These are phyloP conservation scores for Xanthoceras sorbifolium DNA, from an alignment of 345 rosid genomes.

Conservation along the genomic window DNA sequence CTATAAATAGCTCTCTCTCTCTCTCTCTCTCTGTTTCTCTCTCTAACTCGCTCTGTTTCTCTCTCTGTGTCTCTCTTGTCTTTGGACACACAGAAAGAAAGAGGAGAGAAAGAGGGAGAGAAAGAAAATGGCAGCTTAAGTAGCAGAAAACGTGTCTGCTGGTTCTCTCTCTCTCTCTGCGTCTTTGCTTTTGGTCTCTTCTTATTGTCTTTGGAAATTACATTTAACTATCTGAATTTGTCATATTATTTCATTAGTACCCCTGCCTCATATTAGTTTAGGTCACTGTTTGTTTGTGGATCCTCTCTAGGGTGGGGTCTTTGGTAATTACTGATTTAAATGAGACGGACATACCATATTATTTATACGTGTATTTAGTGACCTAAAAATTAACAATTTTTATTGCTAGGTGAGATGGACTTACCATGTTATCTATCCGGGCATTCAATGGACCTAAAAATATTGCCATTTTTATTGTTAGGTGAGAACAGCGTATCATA, in stretches of 20 bases:
- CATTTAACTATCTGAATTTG: not conserved
- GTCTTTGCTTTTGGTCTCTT: not conserved
- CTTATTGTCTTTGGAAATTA: constrained; percentile 11
- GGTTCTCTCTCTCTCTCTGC: not conserved
- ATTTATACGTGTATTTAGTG: too few relatives aligned
- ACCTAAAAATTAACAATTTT: too few relatives aligned
- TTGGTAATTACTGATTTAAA: too few relatives aligned
- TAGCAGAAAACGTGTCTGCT: constrained; percentile 32
- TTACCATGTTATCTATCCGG: not conserved
- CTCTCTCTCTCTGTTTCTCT: constrained; percentile 11
- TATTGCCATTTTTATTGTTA: too few relatives aligned
- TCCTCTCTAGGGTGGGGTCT: not conserved
- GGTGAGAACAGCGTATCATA: too few relatives aligned
- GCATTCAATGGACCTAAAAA: too few relatives aligned
- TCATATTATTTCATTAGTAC: constrained; percentile 11
- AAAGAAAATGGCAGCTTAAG: constrained; percentile 24
- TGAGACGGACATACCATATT: too few relatives aligned
- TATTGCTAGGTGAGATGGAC: not conserved
- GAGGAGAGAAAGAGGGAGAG: constrained; percentile 13
- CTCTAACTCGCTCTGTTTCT: constrained; percentile 3
- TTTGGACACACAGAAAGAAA: constrained; percentile 15
- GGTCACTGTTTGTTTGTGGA: not conserved
- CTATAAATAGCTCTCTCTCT: constrained; percentile 1
- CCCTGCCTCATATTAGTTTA: not conserved
- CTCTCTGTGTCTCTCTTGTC: not conserved